Evolutionary conservation across 306 rosid species (phyloP).

Genomic region (Canavalia gladiata): DNA sequence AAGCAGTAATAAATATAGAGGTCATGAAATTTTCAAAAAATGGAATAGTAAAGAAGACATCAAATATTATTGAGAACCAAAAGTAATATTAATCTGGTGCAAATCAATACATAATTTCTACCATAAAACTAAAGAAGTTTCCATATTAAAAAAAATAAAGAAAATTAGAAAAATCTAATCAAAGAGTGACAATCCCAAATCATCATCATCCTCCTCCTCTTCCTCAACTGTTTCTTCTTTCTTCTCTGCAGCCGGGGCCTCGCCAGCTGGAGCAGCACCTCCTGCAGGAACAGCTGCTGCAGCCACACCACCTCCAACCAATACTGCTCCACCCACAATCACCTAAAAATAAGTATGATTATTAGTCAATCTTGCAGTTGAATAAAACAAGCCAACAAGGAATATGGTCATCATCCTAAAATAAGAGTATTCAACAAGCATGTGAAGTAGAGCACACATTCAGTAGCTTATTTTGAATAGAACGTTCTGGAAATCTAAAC

Average conservation of each 20-base stretch:
- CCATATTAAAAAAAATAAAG: neutral
- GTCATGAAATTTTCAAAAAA: neutral
- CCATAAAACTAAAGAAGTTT: neutral
- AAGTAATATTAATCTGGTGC: constrained; percentile 20
- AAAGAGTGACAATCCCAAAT: constrained; percentile 77
- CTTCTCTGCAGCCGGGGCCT: constrained; percentile 55
- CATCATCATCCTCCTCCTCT: constrained; percentile 86
- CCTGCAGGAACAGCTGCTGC: constrained; percentile 60
- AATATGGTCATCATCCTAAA: neutral
- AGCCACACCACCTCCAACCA: constrained; percentile 58
- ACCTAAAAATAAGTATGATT: constrained; percentile 52
- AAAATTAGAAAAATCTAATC: constrained; percentile 57
- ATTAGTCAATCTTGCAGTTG: neutral
- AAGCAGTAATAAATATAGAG: neutral
- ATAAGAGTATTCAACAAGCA: neutral
- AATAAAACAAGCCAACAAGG: neutral
- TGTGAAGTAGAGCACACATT: neutral
- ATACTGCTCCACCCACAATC: constrained; percentile 68
- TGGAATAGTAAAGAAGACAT: neutral
- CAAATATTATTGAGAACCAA: constrained; percentile 1
- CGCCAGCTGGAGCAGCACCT: constrained; percentile 62
- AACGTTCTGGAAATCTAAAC: neutral
- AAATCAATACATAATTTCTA: constrained; percentile 39
- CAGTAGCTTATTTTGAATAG: neutral
- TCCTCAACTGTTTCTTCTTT: constrained; percentile 67